Conservation (phyloP, 2,329 filamentous ascomycete species). For the Pseudomassariella vexata region DNA sequence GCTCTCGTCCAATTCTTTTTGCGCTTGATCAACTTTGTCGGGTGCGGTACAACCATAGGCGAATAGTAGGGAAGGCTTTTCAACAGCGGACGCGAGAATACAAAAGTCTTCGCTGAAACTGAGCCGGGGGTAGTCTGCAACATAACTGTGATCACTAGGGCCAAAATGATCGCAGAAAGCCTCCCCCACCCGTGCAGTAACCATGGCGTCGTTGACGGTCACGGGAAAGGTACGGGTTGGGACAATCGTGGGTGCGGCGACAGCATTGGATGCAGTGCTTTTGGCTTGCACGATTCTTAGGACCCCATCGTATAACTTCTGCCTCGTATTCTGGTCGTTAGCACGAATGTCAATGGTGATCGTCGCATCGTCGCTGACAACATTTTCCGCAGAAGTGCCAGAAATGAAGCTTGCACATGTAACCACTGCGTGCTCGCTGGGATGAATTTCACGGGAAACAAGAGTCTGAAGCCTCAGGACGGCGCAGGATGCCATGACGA, state of each 20-base stretch:
- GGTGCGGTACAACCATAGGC: conserved; percentile 5
- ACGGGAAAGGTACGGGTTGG: conserved; percentile 37
- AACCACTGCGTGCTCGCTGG: conserved; percentile 34
- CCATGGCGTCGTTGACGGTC: conserved; percentile 42
- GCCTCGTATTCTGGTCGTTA: conserved; percentile 22
- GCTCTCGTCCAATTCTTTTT: conserved; percentile 4
- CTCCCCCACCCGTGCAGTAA: conserved; percentile 33
- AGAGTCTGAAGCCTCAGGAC: conserved; percentile 29
- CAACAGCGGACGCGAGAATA: conserved; percentile 12
- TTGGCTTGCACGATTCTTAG: conserved; percentile 45
- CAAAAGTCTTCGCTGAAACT: conserved; percentile 52
- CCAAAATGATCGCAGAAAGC: conserved; percentile 41
- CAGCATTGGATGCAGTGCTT: conserved; percentile 39
- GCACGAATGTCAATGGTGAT: conserved; percentile 35
- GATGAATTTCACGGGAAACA: conserved; percentile 23
- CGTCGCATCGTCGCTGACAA: conserved; percentile 35
- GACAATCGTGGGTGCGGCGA: conserved; percentile 34
- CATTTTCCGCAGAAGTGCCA: conserved; percentile 35
- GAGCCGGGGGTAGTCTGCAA: conserved; percentile 32
- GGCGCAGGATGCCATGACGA: conserved; percentile 34
- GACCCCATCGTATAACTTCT: conserved; percentile 29
- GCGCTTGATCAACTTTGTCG: conserved; percentile 3
- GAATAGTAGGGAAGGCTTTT: conserved; percentile 7
- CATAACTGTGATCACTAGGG: conserved; percentile 19
- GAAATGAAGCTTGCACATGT: conserved; percentile 37